A percentile compares a stretch with the other conserved stretches of the same genome.
Evolutionary conservation across 257 asterid species (phyloP).

Genomic region (Marsdenia floribunda): DNA sequence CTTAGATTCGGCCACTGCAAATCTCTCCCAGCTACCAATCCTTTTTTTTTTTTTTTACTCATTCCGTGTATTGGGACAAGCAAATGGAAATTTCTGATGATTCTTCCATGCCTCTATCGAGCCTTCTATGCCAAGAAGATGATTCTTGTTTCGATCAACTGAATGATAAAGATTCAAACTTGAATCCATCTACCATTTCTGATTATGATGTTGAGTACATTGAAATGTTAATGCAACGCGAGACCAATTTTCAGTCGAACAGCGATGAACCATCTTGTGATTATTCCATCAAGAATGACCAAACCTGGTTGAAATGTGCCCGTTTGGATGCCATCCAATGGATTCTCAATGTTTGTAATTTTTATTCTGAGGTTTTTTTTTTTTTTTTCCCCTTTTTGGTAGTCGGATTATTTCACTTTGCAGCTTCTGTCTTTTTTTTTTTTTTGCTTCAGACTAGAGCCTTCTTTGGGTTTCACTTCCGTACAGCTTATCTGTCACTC

Average conservation of each 20-base stretch:
- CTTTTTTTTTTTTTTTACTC: too few relatives aligned
- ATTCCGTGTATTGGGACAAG: not conserved
- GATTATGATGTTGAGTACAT: conserved; percentile 30
- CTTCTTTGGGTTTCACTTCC: conserved; percentile 40
- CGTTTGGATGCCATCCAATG: conserved; percentile 40
- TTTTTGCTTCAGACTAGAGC: conserved; percentile 33
- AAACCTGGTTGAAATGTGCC: conserved; percentile 22
- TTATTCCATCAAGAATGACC: conserved; percentile 7
- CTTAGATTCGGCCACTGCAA: not conserved
- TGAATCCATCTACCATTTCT: conserved; percentile 15
- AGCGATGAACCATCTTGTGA: not conserved
- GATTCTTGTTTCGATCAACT: conserved; percentile 17
- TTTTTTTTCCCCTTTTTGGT: not conserved
- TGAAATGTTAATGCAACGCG: conserved; percentile 21
- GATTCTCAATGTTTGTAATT: conserved; percentile 37
- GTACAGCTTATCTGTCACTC: conserved; percentile 47
- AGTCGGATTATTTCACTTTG: not conserved
- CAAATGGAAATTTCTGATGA: conserved; percentile 21
- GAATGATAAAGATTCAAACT: conserved; percentile 10
- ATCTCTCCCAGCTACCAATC: not conserved
- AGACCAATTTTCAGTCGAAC: conserved; percentile 12
- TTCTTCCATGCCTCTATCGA: conserved; percentile 15
- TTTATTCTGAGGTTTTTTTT: not conserved
- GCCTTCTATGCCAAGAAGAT: conserved; percentile 39
- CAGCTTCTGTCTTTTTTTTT: not conserved